Base-by-base conservation (phyloP, 176 grass and related monocot genomes). In the Eragrostis nindensis region DNA sequence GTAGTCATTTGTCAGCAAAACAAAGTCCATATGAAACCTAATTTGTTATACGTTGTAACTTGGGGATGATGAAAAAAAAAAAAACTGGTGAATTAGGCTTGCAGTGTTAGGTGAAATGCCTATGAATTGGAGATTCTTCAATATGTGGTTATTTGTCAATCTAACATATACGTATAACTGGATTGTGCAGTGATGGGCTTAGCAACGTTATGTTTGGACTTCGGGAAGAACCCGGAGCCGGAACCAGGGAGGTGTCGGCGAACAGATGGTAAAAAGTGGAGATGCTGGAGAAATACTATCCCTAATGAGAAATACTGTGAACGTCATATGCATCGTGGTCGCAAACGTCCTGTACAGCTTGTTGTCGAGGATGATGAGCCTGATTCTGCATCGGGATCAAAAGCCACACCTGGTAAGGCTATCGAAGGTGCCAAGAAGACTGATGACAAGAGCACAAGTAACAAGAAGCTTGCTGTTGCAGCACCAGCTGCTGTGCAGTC, bases 211-310 rank as follows among this genome's bases (percentile, higher is more conserved):
- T 90, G 88, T 68, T 74, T 90, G 79, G 88, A 90, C 52, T 90
- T 90, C 1, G 88, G 88, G 12, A 86, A 90, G 83, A 86, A 66
- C 68, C 83, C 83, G 14, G 88, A 90, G 22, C 83, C 88, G 0
- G 88, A 86, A 77, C 88, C 88, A 74, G 83, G 88, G 44, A 82
- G 88, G 68, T 90, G 88, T 61, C 79, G 88, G 5, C 88, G 88
- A 82, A 90, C 88, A 16, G 88, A 90, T 69, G 88, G 88, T 25
- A 90, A 90, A 26, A 90, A 90, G 52, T 90, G 88, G 88, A 83
- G 88, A 48, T 90, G 88, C 74, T 90, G 88, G 88, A 82, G 88
- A 73, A 90, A 40, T 65, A 60, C 88, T 26, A 90, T 90, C 19
- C 83, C 88, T 4, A 90, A 90, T 19, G 88, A 90, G 79, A 90